Conservation (phyloP, 2,329 filamentous ascomycete genomes). For the Leptographium flavum region DNA sequence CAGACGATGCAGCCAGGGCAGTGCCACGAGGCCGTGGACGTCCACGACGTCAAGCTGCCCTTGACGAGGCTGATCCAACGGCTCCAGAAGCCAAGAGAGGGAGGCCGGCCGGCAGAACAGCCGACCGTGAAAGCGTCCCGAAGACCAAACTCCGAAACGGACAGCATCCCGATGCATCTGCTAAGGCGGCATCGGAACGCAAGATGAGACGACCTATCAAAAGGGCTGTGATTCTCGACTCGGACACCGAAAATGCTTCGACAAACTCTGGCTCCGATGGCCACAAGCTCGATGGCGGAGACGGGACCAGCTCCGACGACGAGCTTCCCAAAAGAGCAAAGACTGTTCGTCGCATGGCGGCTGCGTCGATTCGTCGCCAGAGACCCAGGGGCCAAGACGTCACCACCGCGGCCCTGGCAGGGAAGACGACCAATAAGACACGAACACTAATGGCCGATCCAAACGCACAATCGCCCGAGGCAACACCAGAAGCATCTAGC, state of each 20-base stretch:
- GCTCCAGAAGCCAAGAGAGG: neutral
- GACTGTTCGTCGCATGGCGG: neutral
- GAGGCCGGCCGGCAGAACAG: neutral
- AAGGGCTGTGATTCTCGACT: neutral
- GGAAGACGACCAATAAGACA: neutral
- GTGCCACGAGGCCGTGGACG: neutral
- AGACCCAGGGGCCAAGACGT: neutral
- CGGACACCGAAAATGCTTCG: neutral
- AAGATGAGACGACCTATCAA: neutral
- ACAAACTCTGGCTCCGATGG: neutral
- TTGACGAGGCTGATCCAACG: neutral
- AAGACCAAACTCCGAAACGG: neutral
- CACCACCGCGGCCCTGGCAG: neutral
- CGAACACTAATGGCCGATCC: neutral
- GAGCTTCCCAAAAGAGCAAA: neutral
- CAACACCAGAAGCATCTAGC: neutral
- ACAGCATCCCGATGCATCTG: neutral
- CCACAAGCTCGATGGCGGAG: neutral
- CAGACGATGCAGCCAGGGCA: neutral
- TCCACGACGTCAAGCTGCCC: neutral
- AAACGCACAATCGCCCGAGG: neutral
- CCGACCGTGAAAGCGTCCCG: neutral
- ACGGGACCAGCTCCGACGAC: neutral
- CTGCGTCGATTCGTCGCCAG: neutral
- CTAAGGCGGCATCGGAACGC: neutral